Base-by-base conservation (phyloP, 768 basidiomycete genomes). In the Mycena pura region DNA sequence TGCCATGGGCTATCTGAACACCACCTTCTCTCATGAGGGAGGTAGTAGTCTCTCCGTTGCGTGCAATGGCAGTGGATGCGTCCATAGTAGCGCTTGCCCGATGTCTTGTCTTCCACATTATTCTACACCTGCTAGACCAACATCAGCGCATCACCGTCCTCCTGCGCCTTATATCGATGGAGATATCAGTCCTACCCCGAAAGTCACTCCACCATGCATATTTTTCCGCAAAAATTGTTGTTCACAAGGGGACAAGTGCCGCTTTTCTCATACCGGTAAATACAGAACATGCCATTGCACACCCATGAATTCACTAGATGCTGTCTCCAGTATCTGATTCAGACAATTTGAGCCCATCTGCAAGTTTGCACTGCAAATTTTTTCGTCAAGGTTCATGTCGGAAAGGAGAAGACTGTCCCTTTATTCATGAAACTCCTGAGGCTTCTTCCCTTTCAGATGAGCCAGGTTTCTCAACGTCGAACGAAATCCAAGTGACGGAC, bases 51-150 rank as follows among this genome's bases (percentile, higher is more conserved):
- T 43, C 25, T 14, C 46, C 19, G 28, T 34, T n/a, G 49, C 36
- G 28, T 65, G 64, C 40, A 62, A 62, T 29, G 28, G 22, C 46
- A 57, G 25, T 46, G 64, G 64, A 31, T 66, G 64, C 44, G 25
- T 44, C 50, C 64, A 66, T 38, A 54, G 51, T 21, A 36, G 14
- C 17, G 44, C 64, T 14, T 66, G 64, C 22, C 58, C 64, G 8
- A 5, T 44, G 29, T 57, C 22, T 13, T 34, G 41, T n/a, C 29
- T 24, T n/a, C 29, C 53, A 6, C 25, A 51, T 50, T 14, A 10
- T 31, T 24, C n/a, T 24, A n/a, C 29, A 36, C 28, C 29, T 27
- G 17, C 41, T 13, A 5, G n/a, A n/a, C n/a, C n/a, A n/a, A n/a
- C n/a, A n/a, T n/a, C n/a, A n/a, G n/a, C n/a, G n/a, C n/a, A n/a